phyloP scores from a whole-genome alignment of 108 stramenopile genomes.

The Chaetoceros muelleri region DNA sequence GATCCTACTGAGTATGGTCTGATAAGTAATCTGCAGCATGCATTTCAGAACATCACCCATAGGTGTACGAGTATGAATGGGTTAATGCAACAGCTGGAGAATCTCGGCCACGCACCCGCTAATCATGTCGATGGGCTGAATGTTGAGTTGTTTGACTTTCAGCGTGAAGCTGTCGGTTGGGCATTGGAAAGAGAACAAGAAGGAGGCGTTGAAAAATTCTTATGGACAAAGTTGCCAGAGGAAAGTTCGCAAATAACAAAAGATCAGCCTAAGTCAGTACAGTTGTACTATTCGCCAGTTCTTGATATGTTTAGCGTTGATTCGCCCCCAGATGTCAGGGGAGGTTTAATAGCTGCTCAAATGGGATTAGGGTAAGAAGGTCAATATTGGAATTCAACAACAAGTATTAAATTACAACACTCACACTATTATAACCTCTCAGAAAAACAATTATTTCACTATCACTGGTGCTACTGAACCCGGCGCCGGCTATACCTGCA shows the following conservation, averaged over 20 bases:
- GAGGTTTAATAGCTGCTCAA: constrained; percentile 36
- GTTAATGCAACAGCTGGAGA: constrained; percentile 20
- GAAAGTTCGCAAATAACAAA: not conserved
- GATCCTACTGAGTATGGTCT: not conserved
- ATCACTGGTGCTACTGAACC: constrained; percentile 28
- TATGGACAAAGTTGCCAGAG: constrained; percentile 29
- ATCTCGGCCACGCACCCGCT: constrained; percentile 24
- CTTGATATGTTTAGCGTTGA: constrained; percentile 8
- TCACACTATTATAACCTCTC: no score
- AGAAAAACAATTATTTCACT: constrained; percentile 38
- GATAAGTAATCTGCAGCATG: not conserved
- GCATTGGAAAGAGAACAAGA: constrained; percentile 28
- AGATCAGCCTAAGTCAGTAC: not conserved
- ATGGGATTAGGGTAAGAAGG: constrained; percentile 29
- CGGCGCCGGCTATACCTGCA: constrained; percentile 23
- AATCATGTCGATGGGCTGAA: constrained; percentile 14
- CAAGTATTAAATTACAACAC: no score
- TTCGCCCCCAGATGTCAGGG: constrained; percentile 13
- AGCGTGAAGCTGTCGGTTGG: constrained; percentile 29
- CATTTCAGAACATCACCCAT: not conserved
- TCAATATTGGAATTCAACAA: no score
- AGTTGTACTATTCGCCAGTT: constrained; percentile 24
- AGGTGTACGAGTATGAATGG: constrained; percentile 4
- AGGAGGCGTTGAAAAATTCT: constrained; percentile 20
- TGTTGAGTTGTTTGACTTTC: constrained; percentile 30